Percentiles rank a stretch among this genome's conserved stretches.
phyloP scores from a whole-genome alignment of 257 asterid species.

The Fraxinus quadrangulata region DNA sequence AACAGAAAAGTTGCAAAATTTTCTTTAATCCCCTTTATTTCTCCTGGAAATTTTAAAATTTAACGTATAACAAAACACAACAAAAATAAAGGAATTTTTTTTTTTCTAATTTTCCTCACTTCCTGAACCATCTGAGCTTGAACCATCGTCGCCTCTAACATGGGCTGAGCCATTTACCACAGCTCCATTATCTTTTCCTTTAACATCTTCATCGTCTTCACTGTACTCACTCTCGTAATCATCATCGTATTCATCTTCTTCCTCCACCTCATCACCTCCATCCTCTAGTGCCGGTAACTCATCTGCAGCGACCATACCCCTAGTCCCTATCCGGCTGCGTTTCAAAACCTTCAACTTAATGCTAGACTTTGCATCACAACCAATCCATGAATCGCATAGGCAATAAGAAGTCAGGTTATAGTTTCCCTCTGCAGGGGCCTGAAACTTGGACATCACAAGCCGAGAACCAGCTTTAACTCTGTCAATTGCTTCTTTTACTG shows the following conservation, averaged over 20 bases:
- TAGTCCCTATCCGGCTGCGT: slow-evolving; percentile 61
- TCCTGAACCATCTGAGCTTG: slow-evolving; percentile 66
- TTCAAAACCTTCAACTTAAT: slow-evolving; percentile 71
- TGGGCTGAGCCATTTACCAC: slow-evolving; percentile 59
- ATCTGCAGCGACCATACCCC: slow-evolving; percentile 35
- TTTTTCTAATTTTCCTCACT: slow-evolving; percentile 51
- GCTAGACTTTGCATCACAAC: slow-evolving; percentile 77
- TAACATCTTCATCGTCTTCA: slow-evolving; percentile 80
- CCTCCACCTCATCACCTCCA: slow-evolving; percentile 86
- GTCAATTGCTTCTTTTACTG: slow-evolving; percentile 78
- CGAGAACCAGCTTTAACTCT: slow-evolving; percentile 56
- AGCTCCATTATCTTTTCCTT: slow-evolving; percentile 44
- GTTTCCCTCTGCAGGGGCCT: slow-evolving; percentile 86
- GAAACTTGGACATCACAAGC: slow-evolving; percentile 73
- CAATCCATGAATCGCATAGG: slow-evolving; percentile 94
- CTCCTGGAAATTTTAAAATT: neutral
- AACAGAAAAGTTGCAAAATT: neutral
- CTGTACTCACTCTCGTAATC: slow-evolving; percentile 95
- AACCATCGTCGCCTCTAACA: slow-evolving; percentile 34
- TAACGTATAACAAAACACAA: neutral
- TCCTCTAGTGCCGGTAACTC: slow-evolving; percentile 69
- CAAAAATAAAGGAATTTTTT: neutral
- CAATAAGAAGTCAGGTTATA: slow-evolving; percentile 70
- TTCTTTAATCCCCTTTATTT: neutral
- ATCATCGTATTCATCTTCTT: slow-evolving; percentile 81